Base-by-base conservation (phyloP, 495 filamentous ascomycete genomes). In the Polyplosphaeria fusca region DNA sequence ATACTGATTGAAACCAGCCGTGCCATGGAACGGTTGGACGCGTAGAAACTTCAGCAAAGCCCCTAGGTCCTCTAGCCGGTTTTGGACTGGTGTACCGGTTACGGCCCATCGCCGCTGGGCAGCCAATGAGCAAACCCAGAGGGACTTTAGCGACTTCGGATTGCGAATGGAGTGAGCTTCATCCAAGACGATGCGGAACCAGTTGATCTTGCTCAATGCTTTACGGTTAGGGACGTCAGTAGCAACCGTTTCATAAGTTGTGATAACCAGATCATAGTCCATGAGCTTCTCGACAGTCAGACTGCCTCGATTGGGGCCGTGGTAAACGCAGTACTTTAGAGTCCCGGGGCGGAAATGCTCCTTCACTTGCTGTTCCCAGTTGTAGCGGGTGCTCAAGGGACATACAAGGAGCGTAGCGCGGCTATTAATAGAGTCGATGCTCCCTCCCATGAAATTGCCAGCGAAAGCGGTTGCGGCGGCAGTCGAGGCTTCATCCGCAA, bases 171-270 rank as follows among this genome's bases (percentile, higher is more conserved):
- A 86, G 72, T 98, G 93, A 13, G 91, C 93, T 71, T 98, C 93
- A 65, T 98, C 93, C 23, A 98, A 79, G 0, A 96, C 92, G 50
- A 98, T 90, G 5, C 93, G 86, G 67, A 97, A 97, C 86, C 92
- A 95, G 56, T 87, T 86, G 58, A 91, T 85, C 58, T 83, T 75
- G 28, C 82, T 80, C 32, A 97, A 71, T 0, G 91, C 87, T 52
- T 82, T 88, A 9, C 68, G 61, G 32, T 77, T 76, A 18, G 83
- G 77, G 20, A 86, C 79, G 63, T 97, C 93, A 44, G 84, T 88
- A 4, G 89, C 81, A n/a, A 95, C 78, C 1, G 87, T 89, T 48
- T 84, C 83, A 71, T 97, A 98, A 0, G 93, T 95, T 0, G 93
- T 96, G 56, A 98, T 85, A 37, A 98, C 81, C 38, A 98, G 60